Conservation (phyloP, 163 green algal species). For the Coccomyxa subellipsoidea region DNA sequence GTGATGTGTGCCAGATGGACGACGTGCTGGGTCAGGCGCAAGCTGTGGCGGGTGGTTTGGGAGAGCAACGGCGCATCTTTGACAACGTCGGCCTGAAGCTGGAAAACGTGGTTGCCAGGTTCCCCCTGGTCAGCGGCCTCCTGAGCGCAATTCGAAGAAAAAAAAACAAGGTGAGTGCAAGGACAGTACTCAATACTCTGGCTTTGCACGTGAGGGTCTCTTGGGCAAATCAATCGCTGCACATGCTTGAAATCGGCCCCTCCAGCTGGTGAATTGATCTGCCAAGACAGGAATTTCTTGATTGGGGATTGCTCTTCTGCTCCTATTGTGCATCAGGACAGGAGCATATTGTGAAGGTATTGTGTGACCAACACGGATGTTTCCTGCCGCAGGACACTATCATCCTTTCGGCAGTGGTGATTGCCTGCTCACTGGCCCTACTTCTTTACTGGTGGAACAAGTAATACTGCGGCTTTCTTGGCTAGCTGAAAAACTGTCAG, state of each 20-base stretch:
- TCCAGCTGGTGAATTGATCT: too few relatives aligned
- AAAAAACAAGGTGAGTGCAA: slow-evolving; percentile 62
- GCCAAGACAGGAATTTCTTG: background rate
- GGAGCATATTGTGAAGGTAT: too few relatives aligned
- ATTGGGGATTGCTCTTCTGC: too few relatives aligned
- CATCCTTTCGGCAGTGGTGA: slow-evolving; percentile 78
- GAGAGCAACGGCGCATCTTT: slow-evolving; percentile 80
- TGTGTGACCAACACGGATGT: too few relatives aligned
- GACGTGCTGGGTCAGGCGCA: slow-evolving; percentile 76
- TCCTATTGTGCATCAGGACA: too few relatives aligned
- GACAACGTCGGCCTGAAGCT: slow-evolving; percentile 62
- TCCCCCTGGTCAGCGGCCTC: slow-evolving; percentile 85
- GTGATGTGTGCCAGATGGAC: slow-evolving; percentile 58
- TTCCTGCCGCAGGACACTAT: slow-evolving; percentile 81
- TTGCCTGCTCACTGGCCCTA: slow-evolving; percentile 77
- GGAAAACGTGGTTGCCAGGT: slow-evolving; percentile 55
- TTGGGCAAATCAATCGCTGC: too few relatives aligned
- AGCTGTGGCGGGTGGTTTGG: slow-evolving; percentile 61
- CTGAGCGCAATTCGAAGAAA: slow-evolving; percentile 86
- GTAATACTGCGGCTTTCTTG: background rate
- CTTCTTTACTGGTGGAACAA: slow-evolving; percentile 80
- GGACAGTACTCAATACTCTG: background rate
- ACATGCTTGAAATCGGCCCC: too few relatives aligned
- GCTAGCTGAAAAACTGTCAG: background rate
- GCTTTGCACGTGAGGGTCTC: background rate